Percentiles rank a stretch among this genome's conserved stretches.
Evolutionary conservation across 2,329 filamentous ascomycete genomes (phyloP).

Genomic region (Cercospora berteroae): DNA sequence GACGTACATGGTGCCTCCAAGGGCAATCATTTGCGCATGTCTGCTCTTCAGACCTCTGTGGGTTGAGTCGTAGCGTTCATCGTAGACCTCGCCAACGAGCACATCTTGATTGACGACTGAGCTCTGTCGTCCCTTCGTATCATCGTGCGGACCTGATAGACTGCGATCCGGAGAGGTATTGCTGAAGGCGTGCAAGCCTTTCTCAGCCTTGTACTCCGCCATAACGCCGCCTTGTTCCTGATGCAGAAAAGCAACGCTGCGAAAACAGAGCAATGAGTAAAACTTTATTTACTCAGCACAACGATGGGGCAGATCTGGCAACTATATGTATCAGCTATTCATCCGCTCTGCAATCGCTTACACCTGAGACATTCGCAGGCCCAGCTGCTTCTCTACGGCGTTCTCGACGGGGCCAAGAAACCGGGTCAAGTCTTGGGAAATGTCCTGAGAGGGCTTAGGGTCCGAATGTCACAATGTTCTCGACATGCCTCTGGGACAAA

Average conservation of each 20-base stretch:
- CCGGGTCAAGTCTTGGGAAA: not conserved
- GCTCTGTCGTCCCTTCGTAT: slow-evolving; percentile 15
- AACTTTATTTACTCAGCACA: not conserved
- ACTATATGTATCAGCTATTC: not conserved
- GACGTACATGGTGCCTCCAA: slow-evolving; percentile 34
- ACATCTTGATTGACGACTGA: slow-evolving; percentile 26
- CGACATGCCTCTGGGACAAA: not conserved
- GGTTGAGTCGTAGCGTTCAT: slow-evolving; percentile 39
- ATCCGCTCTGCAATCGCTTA: not conserved
- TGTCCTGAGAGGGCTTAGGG: not conserved
- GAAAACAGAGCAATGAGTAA: not conserved
- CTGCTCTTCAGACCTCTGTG: slow-evolving; percentile 43
- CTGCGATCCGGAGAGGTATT: slow-evolving; percentile 5
- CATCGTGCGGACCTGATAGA: slow-evolving; percentile 14
- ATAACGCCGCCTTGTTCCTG: not conserved
- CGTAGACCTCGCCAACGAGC: slow-evolving; percentile 27
- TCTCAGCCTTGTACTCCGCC: slow-evolving; percentile 14
- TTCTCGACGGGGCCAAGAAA: not conserved
- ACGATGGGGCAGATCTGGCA: not conserved
- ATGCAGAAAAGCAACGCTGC: not conserved
- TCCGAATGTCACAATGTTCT: not conserved
- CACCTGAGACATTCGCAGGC: not conserved
- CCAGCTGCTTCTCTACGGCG: not conserved
- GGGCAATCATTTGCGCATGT: slow-evolving; percentile 39
- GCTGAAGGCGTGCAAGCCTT: slow-evolving; percentile 3